Base-by-base conservation (phyloP, 192 early-diverging fungal species). In the Coemansia reversa region DNA sequence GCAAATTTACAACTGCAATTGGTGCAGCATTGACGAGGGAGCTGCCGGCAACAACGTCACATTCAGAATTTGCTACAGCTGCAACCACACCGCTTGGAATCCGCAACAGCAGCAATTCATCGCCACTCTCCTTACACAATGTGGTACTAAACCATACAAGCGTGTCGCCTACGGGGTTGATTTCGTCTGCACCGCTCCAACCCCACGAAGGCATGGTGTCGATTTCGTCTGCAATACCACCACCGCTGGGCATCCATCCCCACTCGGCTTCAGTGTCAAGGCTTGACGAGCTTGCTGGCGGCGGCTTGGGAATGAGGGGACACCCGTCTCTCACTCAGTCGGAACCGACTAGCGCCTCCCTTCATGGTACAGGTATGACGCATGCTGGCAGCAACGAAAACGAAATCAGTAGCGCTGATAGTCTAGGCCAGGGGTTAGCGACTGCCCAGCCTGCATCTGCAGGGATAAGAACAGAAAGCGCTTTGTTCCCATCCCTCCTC, bases 401-500 rank as follows among this genome's bases (percentile, higher is more conserved):
- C 48, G 67, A 56, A 30, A 45, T 70, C 65, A 67, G 65, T 61
- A 79, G 67, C 61, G 52, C 65, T 48, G 71, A 74, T 25, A 69
- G 57, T 45, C 30, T 62, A 18, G 55, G 60, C 24, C 65, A 62
- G 60, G 63, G 64, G 50, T 53, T 72, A 58, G 63, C 71, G 54
- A 70, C 60, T 67, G 58, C 53, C 47, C 28, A 45, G 33, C 32
- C 61, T n/a, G 19, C 55, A 14, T 47, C 64, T 49, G 28, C 61
- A 18, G 65, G 58, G 27, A 39, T 55, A 5, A 71, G 62, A 50
- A 27, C 68, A 14, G 72, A 74, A 19, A 66, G 42, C 47, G 65
- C 62, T 16, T 56, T 75, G 51, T 80, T 80, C 47, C 77, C 77
- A 22, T 64, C 65, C n/a, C 65, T 71, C n/a, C 63, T 80, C 19